phyloP scores from a whole-genome alignment of 352 stramenopile genomes.

The Globisporangium carolinianum region DNA sequence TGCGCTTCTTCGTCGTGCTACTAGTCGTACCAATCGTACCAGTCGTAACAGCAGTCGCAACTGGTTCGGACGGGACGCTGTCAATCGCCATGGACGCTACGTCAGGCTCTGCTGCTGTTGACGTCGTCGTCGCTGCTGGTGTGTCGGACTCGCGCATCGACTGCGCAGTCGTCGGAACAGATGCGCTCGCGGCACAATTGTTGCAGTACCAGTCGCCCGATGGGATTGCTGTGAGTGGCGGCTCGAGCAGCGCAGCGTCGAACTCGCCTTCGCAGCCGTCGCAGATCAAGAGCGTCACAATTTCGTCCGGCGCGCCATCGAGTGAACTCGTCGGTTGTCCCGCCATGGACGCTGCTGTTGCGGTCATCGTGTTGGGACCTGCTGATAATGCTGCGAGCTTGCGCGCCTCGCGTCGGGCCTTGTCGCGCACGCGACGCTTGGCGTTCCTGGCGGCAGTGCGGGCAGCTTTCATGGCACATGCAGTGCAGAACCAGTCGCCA shows the following conservation, averaged over 20 bases:
- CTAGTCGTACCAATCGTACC: no score
- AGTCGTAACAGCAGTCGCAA: no score
- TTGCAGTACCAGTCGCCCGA: slow-evolving; percentile 47
- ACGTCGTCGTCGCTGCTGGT: neutral
- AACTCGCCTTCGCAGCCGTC: slow-evolving; percentile 66
- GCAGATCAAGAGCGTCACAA: slow-evolving; percentile 46
- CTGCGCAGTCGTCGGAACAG: neutral
- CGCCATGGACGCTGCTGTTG: neutral
- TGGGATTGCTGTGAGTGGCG: slow-evolving; percentile 31
- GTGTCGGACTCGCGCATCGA: neutral
- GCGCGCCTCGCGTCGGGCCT: neutral
- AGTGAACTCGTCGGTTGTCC: no score
- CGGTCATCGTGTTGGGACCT: neutral
- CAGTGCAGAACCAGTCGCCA: slow-evolving; percentile 35
- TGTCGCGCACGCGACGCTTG: neutral
- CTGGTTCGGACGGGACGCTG: no score
- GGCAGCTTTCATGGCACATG: slow-evolving; percentile 8
- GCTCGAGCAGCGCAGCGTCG: slow-evolving; percentile 35
- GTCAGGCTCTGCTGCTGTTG: neutral
- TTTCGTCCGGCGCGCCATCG: slow-evolving; percentile 2
- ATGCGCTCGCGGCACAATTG: neutral
- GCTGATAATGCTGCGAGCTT: neutral
- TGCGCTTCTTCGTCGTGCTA: slow-evolving; percentile 15
- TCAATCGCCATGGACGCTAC: neutral
- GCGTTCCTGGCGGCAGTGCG: neutral